These are phyloP conservation scores for Ceratobasidium sp. DNA, from an alignment of 1,284 basidiomycete species.

Conservation along the genomic window DNA sequence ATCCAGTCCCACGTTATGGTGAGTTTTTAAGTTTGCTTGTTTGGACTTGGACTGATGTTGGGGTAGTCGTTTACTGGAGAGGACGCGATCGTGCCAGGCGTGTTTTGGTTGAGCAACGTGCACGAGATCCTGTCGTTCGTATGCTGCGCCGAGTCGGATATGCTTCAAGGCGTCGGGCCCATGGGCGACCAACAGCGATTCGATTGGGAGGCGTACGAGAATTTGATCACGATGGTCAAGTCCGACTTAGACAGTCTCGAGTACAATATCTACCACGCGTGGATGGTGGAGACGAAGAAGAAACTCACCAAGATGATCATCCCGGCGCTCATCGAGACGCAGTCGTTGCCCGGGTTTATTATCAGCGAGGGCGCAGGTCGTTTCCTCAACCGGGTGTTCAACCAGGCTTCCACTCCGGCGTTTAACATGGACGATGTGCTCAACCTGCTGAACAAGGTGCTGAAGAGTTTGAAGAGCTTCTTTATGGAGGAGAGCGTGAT, in stretches of 20 bases:
- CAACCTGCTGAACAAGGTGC: constrained; percentile 97
- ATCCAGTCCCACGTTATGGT: constrained; percentile 99
- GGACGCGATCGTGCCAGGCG: constrained; percentile 95
- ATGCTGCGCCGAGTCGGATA: constrained; percentile 97
- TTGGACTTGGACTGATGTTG: constrained; percentile 49
- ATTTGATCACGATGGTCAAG: constrained; percentile 96
- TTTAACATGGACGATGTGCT: constrained; percentile 99
- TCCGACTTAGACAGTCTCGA: constrained; percentile 98
- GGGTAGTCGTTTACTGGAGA: constrained; percentile 89
- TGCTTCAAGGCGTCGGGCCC: constrained; percentile 97
- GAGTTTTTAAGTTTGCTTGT: constrained; percentile 54
- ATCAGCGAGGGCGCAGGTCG: constrained; percentile 91
- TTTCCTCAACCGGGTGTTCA: constrained; percentile 93
- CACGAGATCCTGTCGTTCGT: constrained; percentile 99
- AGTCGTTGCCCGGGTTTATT: constrained; percentile 97
- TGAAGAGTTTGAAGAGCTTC: constrained; percentile 98
- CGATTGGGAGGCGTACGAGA: constrained; percentile 98
- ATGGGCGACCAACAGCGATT: constrained; percentile 95
- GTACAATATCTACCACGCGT: constrained; percentile 99
- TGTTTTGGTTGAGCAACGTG: constrained; percentile 99
- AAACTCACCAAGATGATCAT: constrained; percentile 98
- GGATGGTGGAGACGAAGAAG: constrained; percentile 99
- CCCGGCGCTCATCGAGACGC: constrained; percentile 97
- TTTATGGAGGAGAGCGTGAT: constrained; percentile 99
- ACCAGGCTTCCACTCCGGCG: constrained; percentile 87